Percentiles rank a stretch among this genome's conserved stretches.
phyloP scores from a whole-genome alignment of 768 basidiomycete species.

The Boletus patriciae region DNA sequence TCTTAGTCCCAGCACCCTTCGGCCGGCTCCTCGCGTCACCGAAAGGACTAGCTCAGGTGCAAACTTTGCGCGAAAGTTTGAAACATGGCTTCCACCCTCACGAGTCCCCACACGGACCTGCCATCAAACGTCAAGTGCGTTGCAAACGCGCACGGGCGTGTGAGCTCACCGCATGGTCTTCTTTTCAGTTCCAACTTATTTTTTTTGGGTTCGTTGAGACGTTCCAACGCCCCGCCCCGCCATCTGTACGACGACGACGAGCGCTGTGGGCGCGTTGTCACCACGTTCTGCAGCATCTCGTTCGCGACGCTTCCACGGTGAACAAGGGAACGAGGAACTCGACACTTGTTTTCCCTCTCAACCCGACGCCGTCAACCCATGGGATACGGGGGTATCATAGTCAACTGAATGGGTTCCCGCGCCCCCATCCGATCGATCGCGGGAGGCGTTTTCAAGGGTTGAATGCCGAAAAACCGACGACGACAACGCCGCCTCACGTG shows the following conservation, averaged over 20 bases:
- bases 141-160: neutral
- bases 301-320: neutral
- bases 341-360: neutral
- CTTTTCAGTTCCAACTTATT: neutral
- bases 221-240: neutral
- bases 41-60: neutral
- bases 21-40: neutral
- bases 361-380: neutral
- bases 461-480: neutral
- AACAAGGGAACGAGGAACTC: slow-evolving; percentile 3
- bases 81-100: slow-evolving; percentile 2
- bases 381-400: neutral
- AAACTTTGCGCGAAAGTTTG: neutral
- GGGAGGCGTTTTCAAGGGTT: too few species aligned
- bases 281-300: slow-evolving; percentile 4
- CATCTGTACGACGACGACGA: neutral
- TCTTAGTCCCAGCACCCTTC: neutral
- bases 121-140: slow-evolving; percentile 8
- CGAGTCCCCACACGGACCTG: neutral
- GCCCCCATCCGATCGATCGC: too few species aligned
- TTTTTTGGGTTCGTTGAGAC: neutral
- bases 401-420: neutral
- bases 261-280: slow-evolving; percentile 7
- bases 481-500: neutral
- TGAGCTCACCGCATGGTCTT: slow-evolving; percentile 3